Conservation (phyloP, 306 rosid species). For the Glycine tomentella region DNA sequence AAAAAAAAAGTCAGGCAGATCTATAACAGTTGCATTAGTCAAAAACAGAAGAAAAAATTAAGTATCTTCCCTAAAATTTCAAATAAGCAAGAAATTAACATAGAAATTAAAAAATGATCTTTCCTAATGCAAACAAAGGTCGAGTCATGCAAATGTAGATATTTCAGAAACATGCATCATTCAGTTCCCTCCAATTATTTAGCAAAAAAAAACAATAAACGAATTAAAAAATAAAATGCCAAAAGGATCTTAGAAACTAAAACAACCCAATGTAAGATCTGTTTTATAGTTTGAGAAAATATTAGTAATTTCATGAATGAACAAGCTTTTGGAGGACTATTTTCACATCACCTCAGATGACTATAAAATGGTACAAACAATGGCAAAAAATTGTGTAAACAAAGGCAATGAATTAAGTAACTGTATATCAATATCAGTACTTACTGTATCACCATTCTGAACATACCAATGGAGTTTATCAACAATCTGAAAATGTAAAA, state of each 20-base stretch:
- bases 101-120: neutral
- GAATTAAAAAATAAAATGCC: neutral
- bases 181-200: neutral
- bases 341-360: conserved; percentile 21
- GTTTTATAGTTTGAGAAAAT: neutral
- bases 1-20: conserved; percentile 2
- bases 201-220: neutral
- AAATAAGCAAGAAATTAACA: neutral
- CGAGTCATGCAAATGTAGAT: conserved; percentile 8
- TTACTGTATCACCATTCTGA: conserved; percentile 78
- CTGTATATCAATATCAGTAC: conserved; percentile 38
- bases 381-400: neutral
- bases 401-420: neutral
- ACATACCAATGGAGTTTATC: conserved; percentile 80
- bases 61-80: conserved; percentile 10
- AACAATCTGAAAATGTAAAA: conserved; percentile 73
- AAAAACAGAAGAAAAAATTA: neutral
- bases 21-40: neutral
- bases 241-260: neutral
- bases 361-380: conserved; percentile 4
- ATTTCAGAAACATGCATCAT: neutral
- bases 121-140: neutral
- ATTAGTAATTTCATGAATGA: neutral
- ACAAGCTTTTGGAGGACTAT: conserved; percentile 25
- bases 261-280: neutral